Conservation (phyloP, 2,329 filamentous ascomycete genomes). For the Nothophoma quercina region DNA sequence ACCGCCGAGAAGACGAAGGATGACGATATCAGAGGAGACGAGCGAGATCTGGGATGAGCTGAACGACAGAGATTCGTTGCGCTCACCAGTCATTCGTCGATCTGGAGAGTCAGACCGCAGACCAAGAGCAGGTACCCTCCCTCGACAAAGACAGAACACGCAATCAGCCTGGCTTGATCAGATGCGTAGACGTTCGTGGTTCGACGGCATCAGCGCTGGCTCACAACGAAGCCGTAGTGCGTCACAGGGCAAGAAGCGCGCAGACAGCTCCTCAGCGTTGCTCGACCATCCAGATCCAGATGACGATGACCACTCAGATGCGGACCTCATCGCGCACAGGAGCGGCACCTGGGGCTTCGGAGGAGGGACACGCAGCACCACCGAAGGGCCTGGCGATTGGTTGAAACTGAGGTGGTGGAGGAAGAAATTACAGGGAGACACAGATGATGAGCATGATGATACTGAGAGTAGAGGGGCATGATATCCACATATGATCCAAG, state of each 20-base stretch:
- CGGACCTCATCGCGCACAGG: constrained; percentile 30
- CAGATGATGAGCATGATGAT: constrained; percentile 36
- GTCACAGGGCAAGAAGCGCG: constrained; percentile 41
- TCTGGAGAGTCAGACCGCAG: constrained; percentile 42
- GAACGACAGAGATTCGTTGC: constrained; percentile 64
- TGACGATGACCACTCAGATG: constrained; percentile 41
- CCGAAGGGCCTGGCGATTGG: constrained; percentile 45
- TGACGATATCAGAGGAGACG: constrained; percentile 69
- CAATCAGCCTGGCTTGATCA: constrained; percentile 44
- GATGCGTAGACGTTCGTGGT: constrained; percentile 48
- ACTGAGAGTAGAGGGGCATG: constrained; percentile 19
- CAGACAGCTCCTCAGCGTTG: constrained; percentile 31
- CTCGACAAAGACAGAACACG: constrained; percentile 37
- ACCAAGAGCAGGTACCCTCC: constrained; percentile 45
- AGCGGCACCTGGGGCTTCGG: constrained; percentile 40
- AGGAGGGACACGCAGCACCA: constrained; percentile 25
- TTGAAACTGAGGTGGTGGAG: constrained; percentile 50
- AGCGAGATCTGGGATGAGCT: constrained; percentile 89
- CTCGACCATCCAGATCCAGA: constrained; percentile 40
- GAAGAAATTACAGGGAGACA: constrained; percentile 43
- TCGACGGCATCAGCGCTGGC: constrained; percentile 35
- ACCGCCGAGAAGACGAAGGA: constrained; percentile 42
- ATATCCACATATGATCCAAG: constrained; percentile 18
- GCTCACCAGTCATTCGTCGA: constrained; percentile 35
- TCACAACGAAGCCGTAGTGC: constrained; percentile 33